A percentile compares a stretch with the other conserved stretches of the same genome.
phyloP scores from a whole-genome alignment of 306 rosid species.

The Alnus rubra region DNA sequence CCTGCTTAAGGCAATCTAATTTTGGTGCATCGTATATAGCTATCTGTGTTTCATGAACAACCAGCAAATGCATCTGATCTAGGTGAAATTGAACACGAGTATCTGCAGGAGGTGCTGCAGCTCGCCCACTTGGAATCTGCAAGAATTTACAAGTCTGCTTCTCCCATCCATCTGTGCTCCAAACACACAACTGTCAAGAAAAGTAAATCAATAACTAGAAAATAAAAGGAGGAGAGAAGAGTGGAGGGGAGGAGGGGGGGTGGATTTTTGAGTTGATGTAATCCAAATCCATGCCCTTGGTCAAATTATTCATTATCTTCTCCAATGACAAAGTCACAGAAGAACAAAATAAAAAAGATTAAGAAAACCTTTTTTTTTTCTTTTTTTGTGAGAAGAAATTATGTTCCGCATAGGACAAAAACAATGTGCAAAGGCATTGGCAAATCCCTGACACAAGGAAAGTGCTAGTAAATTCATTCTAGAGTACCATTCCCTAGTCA shows the following conservation, averaged over 20 bases:
- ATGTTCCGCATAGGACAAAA: neutral
- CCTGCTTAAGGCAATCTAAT: conserved; percentile 93
- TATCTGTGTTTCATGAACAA: conserved; percentile 94
- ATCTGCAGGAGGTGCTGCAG: conserved; percentile 74
- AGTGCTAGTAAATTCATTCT: neutral
- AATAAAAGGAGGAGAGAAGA: neutral
- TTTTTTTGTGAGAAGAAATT: neutral
- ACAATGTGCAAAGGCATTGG: neutral
- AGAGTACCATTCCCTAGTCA: conserved; percentile 10
- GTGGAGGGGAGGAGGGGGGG: neutral
- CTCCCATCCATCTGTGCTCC: conserved; percentile 99
- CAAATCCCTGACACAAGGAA: neutral
- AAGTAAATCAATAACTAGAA: conserved; percentile 1
- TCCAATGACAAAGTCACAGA: neutral
- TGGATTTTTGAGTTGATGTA: neutral
- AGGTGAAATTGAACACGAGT: conserved; percentile 92
- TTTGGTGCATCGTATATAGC: conserved; percentile 91
- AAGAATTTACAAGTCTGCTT: conserved; percentile 73
- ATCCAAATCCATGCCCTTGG: neutral
- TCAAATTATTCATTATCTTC: conserved; percentile 9
- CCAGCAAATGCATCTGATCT: conserved; percentile 88
- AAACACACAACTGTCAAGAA: conserved; percentile 81
- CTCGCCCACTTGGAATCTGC: conserved; percentile 71
- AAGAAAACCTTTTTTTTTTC: neutral
- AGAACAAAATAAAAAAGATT: neutral